Conservation (phyloP, 2,329 filamentous ascomycete genomes). For the Aspergillus latus region DNA sequence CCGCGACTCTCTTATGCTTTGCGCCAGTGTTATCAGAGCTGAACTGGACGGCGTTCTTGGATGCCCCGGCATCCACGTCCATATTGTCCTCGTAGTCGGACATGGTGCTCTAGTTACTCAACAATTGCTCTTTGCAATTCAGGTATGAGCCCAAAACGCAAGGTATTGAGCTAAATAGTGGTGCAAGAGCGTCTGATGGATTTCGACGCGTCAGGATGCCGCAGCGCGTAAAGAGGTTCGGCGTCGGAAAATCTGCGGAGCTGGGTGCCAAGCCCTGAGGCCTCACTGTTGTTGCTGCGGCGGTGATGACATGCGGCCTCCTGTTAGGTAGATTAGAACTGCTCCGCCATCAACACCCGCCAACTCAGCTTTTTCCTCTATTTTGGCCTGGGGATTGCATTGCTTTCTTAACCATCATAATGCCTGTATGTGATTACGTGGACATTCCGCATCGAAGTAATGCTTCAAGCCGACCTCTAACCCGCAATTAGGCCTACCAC, state of each 20-base stretch:
- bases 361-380: slow-evolving; percentile 19
- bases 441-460: neutral
- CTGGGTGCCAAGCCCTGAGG: slow-evolving; percentile 27
- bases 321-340: slow-evolving; percentile 14
- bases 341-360: slow-evolving; percentile 18
- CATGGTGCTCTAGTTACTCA: slow-evolving; percentile 35
- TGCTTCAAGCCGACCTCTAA: slow-evolving; percentile 6
- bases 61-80: slow-evolving; percentile 59
- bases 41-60: slow-evolving; percentile 61
- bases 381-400: slow-evolving; percentile 23
- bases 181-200: neutral
- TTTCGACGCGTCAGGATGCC: slow-evolving; percentile 31
- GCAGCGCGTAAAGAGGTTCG: slow-evolving; percentile 44
- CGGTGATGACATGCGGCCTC: slow-evolving; percentile 16
- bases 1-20: slow-evolving; percentile 89
- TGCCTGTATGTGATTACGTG: slow-evolving; percentile 45
- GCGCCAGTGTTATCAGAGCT: slow-evolving; percentile 66
- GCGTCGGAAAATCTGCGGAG: slow-evolving; percentile 39
- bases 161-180: neutral
- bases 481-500: slow-evolving; percentile 78
- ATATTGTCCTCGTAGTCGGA: slow-evolving; percentile 64
- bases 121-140: neutral
- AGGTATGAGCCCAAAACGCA: neutral
- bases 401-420: slow-evolving; percentile 31
- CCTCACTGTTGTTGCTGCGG: slow-evolving; percentile 14